Conservation (phyloP, 2,329 filamentous ascomycete species). For the Penicillium sp. region DNA sequence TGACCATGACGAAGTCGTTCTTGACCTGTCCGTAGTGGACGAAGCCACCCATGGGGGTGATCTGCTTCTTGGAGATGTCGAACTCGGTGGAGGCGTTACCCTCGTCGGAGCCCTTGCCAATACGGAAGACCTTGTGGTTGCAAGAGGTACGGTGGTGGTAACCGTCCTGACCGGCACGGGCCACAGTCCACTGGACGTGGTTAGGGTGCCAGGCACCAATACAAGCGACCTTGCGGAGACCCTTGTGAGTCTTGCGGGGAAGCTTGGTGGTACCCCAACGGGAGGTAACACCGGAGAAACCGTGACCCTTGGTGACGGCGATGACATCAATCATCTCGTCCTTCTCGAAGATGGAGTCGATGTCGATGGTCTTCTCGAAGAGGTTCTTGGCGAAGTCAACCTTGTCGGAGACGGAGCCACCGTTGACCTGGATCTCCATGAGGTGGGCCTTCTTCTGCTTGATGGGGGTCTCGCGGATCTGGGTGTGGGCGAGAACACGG, state of each 20-base stretch:
- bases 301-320: constrained; percentile 99
- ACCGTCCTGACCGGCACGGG: constrained; percentile 98
- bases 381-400: constrained; percentile 91
- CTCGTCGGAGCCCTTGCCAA: constrained; percentile 89
- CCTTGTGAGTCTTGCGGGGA: constrained; percentile 99
- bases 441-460: constrained; percentile 99
- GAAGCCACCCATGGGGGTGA: constrained; percentile 98
- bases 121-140: constrained; percentile 99
- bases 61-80: constrained; percentile 98
- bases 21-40: constrained; percentile 99
- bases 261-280: constrained; percentile 99
- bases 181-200: constrained; percentile 99
- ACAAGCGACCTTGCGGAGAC: constrained; percentile 99
- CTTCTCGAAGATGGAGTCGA: constrained; percentile 96
- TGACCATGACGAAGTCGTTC: constrained; percentile 98
- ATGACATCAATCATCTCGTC: constrained; percentile 99
- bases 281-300: constrained; percentile 94
- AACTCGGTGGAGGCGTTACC: constrained; percentile 92
- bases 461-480: constrained; percentile 98
- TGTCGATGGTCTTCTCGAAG: constrained; percentile 97
- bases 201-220: constrained; percentile 99
- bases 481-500: constrained; percentile 98
- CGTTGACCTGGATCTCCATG: constrained; percentile 99
- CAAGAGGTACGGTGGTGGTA: constrained; percentile 99
- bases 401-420: constrained; percentile 94